Percentiles rank a stretch among this genome's conserved stretches.
Evolutionary conservation across 78 protist species (phyloP).

Genomic region (Neovahlkampfia damariscottae): DNA sequence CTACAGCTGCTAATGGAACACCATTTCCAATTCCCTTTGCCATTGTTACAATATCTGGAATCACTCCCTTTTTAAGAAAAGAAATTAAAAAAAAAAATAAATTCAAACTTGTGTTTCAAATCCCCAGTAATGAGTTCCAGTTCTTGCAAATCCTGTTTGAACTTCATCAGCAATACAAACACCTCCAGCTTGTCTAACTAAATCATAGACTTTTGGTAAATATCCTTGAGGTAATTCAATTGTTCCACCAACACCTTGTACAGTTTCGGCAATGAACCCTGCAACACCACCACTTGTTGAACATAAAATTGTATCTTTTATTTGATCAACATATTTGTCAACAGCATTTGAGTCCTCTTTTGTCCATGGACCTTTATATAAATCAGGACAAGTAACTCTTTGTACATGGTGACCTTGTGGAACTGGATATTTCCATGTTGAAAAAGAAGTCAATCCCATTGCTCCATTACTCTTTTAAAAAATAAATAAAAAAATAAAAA

Average conservation of each 20-base stretch:
- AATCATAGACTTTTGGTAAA: not conserved
- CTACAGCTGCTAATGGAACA: conserved; percentile 68
- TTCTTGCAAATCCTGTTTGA: conserved; percentile 71
- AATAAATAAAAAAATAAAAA: too few relatives aligned
- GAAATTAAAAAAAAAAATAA: not conserved
- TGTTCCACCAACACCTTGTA: conserved; percentile 30
- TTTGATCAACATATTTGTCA: conserved; percentile 7
- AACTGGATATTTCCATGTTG: not conserved
- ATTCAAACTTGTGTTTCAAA: conserved; percentile 40
- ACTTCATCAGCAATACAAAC: conserved; percentile 46
- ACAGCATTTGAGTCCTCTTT: not conserved
- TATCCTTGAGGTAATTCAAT: conserved; percentile 3
- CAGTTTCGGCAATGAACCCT: conserved; percentile 1
- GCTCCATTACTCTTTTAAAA: not conserved
- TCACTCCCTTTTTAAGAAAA: not conserved
- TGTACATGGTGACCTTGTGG: not conserved
- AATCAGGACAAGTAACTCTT: conserved; percentile 1
- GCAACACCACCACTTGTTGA: conserved; percentile 9
- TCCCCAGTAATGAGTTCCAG: conserved; percentile 65
- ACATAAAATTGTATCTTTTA: not conserved
- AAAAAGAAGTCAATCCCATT: not conserved
- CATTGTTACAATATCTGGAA: conserved; percentile 56
- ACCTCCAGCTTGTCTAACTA: conserved; percentile 1
- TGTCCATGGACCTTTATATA: not conserved
- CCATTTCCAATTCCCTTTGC: conserved; percentile 77